phyloP scores from a whole-genome alignment of 2,329 filamentous ascomycete genomes.

The Atkinsonella texensis region DNA sequence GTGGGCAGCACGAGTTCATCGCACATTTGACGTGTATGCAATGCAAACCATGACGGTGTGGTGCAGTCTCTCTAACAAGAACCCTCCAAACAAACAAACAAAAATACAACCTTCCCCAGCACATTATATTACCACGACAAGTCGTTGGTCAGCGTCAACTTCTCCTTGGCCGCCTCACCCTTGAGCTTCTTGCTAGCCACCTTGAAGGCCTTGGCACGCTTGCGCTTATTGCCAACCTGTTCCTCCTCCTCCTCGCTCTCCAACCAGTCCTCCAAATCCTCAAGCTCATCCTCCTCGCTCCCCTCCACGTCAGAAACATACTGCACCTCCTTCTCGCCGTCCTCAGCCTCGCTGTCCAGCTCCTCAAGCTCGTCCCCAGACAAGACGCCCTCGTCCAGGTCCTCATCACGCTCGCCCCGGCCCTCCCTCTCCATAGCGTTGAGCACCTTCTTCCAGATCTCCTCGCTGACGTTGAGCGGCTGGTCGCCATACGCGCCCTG shows the following conservation, averaged over 20 bases:
- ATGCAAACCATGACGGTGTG: too few species aligned
- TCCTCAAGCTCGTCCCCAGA: slow-evolving; percentile 65
- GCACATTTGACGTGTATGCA: too few species aligned
- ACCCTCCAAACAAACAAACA: not conserved
- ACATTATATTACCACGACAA: slow-evolving; percentile 28
- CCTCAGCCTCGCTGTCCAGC: slow-evolving; percentile 53
- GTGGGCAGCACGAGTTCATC: too few species aligned
- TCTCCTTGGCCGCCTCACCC: slow-evolving; percentile 56
- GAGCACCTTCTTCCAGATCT: slow-evolving; percentile 95
- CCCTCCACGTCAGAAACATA: slow-evolving; percentile 89
- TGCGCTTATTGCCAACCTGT: slow-evolving; percentile 43
- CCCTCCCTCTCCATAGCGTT: slow-evolving; percentile 79
- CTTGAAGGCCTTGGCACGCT: slow-evolving; percentile 36
- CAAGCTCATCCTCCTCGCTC: slow-evolving; percentile 63
- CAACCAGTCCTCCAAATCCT: slow-evolving; percentile 85
- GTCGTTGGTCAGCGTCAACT: slow-evolving; percentile 29
- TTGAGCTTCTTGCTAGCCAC: slow-evolving; percentile 32
- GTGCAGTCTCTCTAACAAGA: too few species aligned
- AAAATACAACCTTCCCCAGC: not conserved
- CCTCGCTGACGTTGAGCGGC: slow-evolving; percentile 88
- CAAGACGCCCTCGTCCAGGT: slow-evolving; percentile 77
- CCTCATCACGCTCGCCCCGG: slow-evolving; percentile 70
- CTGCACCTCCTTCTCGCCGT: slow-evolving; percentile 72
- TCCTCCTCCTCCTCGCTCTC: slow-evolving; percentile 54
- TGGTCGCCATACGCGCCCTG: slow-evolving; percentile 91